Base-by-base conservation (phyloP, 2,329 filamentous ascomycete species). In the Trichoderma afroharzianum region DNA sequence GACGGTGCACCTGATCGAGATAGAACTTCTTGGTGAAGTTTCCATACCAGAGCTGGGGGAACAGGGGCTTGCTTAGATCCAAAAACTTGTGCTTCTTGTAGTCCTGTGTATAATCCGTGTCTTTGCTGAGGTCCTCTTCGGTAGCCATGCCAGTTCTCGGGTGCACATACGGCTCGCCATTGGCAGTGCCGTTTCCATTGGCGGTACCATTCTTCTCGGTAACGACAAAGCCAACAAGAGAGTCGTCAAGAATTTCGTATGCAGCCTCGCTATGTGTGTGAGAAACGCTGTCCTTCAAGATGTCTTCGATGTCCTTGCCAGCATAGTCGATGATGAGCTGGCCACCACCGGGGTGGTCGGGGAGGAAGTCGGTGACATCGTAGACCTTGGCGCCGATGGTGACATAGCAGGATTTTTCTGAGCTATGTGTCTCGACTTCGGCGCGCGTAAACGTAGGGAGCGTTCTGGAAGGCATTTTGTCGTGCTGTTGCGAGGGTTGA, bases 21-120 rank as follows among this genome's bases (percentile, higher is more conserved):
- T 99, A 99, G 80, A 99, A 99, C n/a, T 93, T 90, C 81, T 98
- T 99, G 80, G 85, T 90, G 83, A 98, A 99, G 33, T 92, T 93
- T 61, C 95, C 92, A 75, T 85, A 88, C 92, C 93, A 98, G 55
- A 99, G 88, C 82, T 99, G 96, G 81, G 92, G 86, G 70, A 99
- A 87, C 70, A 99, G 87, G 7, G 96, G 95, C 77, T 88, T 90
- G 83, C 88, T 92, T 71, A 99, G 87, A 79, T 99, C 95, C 73
- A 99, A 87, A 78, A 99, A 99, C 82, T 97, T 97, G 88, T 98
- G 91, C 72, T 88, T 92, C 82, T 93, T 93, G 85, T 92, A 99
- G 79, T 99, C 96, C 59, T 82, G 82, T 28, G 74, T 81, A 71
- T 86, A 81, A 79, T 99, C 94, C 9, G 96, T 99, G 73, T 97